phyloP scores from a whole-genome alignment of 2,329 filamentous ascomycete species.

The Sporothrix mexicana region DNA sequence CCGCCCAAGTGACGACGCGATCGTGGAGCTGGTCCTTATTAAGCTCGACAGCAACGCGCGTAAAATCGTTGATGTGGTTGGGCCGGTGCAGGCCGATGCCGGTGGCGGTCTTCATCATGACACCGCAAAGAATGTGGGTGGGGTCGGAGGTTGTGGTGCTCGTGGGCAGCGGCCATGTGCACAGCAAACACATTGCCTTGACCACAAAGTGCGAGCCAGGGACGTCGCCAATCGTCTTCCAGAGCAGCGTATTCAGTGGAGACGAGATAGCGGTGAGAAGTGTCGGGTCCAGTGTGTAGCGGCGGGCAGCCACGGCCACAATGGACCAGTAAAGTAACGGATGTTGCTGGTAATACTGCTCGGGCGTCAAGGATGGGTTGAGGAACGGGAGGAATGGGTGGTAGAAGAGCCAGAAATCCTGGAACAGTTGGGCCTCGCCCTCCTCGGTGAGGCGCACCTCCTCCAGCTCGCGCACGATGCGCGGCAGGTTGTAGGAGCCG shows the following conservation, averaged over 20 bases:
- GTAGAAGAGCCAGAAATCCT: constrained; percentile 76
- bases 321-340: constrained; percentile 87
- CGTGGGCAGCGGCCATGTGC: constrained; percentile 83
- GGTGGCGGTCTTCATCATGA: constrained; percentile 87
- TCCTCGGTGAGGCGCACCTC: constrained; percentile 68
- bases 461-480: constrained; percentile 67
- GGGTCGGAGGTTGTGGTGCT: constrained; percentile 80
- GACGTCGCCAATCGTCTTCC: constrained; percentile 77
- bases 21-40: constrained; percentile 81
- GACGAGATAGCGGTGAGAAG: constrained; percentile 72
- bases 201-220: constrained; percentile 81
- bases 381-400: constrained; percentile 81
- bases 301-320: constrained; percentile 74
- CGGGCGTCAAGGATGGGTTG: constrained; percentile 68
- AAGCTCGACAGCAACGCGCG: constrained; percentile 73
- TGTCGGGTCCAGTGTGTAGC: constrained; percentile 67
- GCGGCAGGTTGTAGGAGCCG: constrained; percentile 64
- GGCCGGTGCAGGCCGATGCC: constrained; percentile 82
- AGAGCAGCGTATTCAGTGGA: constrained; percentile 72
- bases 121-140: constrained; percentile 79
- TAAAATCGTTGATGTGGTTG: constrained; percentile 83
- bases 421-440: constrained; percentile 68
- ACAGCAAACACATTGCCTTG: constrained; percentile 79
- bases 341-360: constrained; percentile 77
- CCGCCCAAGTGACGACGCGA: constrained; percentile 79